These are phyloP conservation scores for Leishmania braziliensis DNA, from an alignment of 208 protist genomes.

Conservation along the genomic window DNA sequence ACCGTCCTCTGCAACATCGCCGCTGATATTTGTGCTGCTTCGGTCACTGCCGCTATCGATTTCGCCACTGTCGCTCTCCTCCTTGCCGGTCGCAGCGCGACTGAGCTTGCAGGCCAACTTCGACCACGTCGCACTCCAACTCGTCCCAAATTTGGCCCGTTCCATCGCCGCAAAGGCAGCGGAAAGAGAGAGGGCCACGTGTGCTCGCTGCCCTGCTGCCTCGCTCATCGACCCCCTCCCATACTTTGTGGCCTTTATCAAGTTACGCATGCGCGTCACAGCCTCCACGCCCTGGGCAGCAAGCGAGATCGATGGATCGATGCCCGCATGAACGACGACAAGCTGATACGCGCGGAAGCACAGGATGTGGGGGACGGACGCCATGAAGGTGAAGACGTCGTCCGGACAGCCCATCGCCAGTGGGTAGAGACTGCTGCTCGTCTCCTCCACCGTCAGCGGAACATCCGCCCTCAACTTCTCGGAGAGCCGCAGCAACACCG, in stretches of 20 bases:
- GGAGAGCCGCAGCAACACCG: slow-evolving; percentile 51
- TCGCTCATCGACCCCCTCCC: neutral
- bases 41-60: neutral
- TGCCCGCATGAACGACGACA: slow-evolving; percentile 77
- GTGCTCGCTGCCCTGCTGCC: neutral
- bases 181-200: slow-evolving; percentile 36
- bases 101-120: slow-evolving; percentile 25
- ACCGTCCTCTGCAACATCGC: neutral
- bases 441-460: slow-evolving; percentile 32
- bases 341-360: slow-evolving; percentile 53
- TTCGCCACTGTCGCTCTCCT: neutral
- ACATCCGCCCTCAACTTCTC: slow-evolving; percentile 29
- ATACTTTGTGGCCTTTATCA: slow-evolving; percentile 27
- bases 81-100: neutral
- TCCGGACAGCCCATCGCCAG: slow-evolving; percentile 48
- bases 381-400: slow-evolving; percentile 66
- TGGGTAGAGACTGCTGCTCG: slow-evolving; percentile 36
- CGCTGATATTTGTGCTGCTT: neutral
- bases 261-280: slow-evolving; percentile 61
- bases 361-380: slow-evolving; percentile 61
- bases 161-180: slow-evolving; percentile 40
- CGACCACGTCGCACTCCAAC: slow-evolving; percentile 56
- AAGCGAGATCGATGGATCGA: slow-evolving; percentile 54
- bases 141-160: slow-evolving; percentile 29
- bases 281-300: slow-evolving; percentile 46